Evolutionary conservation across 768 basidiomycete genomes (phyloP), one percentile per base, ranked within the genome.

Genomic region (Omphalotus guepiniiformis): DNA sequence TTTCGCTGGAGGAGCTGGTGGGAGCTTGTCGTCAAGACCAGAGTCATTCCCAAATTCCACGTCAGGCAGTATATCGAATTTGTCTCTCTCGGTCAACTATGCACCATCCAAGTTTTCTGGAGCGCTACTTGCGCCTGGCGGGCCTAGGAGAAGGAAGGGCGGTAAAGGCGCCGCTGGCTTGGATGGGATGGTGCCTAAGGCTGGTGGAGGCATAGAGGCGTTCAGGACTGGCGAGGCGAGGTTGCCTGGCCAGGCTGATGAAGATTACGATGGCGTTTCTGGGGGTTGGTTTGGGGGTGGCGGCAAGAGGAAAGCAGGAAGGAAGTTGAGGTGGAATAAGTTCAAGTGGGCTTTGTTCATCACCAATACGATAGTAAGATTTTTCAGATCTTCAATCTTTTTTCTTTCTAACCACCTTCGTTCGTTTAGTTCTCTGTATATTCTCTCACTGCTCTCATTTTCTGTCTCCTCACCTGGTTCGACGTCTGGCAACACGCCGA

Each of bases 311-410:
- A 66, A 67, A 50, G 63, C 73, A 55, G 64, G 62, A 28, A 46
- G 42, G 40, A 66, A 67, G 51, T 64, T 86, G 48, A 69, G 82
- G 13, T 93, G 90, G 90, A 92, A 82, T 59, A 76, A 71, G 52
- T 93, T 92, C 75, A 93, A 93, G 62, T 91, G 88, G 88, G 67
- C 74, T 9, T 63, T 93, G 3, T 84, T 92, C 62, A 36, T 79
- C 39, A 68, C 84, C 39, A 92, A 90, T 58, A 56, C 71, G 27
- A 27, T 82, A n/a, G n/a, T n/a, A n/a, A n/a, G n/a, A 27, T 73
- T 72, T 44, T 42, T 49, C 37, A 51, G 26, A 39, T 34, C 46
- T 26, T 27, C 27, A 7, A 32, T 41, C 26, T 27, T 21, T 36
- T 37, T 30, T 34, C 34, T 27, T 27, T 23, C 36, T 23, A 15